Evolutionary conservation across 371 early-diverging fungal genomes (phyloP), one percentile per base, ranked within the genome.

Genomic region (Gilbertella persicaria): DNA sequence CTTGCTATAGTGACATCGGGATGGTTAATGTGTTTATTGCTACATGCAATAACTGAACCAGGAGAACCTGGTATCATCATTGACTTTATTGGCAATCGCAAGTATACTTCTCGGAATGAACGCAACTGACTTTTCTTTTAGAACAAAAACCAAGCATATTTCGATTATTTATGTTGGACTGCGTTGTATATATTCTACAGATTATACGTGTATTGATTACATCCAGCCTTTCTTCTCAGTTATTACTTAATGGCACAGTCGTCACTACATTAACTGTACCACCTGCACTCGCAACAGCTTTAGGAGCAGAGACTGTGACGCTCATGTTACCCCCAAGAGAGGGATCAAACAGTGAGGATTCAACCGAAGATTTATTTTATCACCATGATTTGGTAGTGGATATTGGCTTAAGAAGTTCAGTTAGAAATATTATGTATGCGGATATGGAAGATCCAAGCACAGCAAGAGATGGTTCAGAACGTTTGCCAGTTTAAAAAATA

Each of bases 31-130:
- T 67, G 72, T 41, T 23, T 72, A 17, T 42, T 75, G 7, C 26
- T 72, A 23, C 76, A 75, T 51, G 41, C 62, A 5, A 53, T 64
- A 5, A 55, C 61, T 10, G 73, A 72, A 25, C 72, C 70, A 10
- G 76, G 68, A 0, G 61, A 69, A 39, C 66, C 73, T 16, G 73
- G 76, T 10, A 62, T 75, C 19, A 63, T 75, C n/a, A 68, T 75
- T 48, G 76, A 75, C 50, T 75, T 75, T 45, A 55, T 75, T 25
- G 76, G 73, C 23, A 72, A 72, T 35, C 64, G 76, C 72, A 70
- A 59, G 60, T 50, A 17, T 14, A 23, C 39, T 13, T 5, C 5
- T 13, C 10, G 13, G 7, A 38, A 19, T 16, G 19, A 17, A 17
- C 26, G 16, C 20, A 49, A 12, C 12, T 37, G 25, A 30, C 23